Percentiles rank a stretch among this genome's conserved stretches.
Conservation (phyloP, 2,329 filamentous ascomycete genomes). For the Claviceps quebecensis region DNA sequence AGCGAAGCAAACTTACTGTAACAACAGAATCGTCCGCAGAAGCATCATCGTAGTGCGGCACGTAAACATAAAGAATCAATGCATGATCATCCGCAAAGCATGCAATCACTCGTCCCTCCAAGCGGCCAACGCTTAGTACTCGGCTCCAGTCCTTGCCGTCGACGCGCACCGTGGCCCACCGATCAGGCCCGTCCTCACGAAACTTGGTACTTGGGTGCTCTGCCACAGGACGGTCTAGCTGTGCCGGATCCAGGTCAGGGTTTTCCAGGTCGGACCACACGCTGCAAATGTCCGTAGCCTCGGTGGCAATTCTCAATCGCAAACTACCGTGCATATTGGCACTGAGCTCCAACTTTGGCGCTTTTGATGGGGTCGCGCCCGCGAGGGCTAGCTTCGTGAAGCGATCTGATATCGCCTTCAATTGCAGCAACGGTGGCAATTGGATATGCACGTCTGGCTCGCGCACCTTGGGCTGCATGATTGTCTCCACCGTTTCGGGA, state of each 20-base stretch:
- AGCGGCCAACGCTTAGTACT: conserved; percentile 79
- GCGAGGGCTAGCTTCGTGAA: conserved; percentile 73
- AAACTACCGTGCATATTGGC: conserved; percentile 92
- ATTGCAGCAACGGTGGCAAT: conserved; percentile 70
- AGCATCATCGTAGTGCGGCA: conserved; percentile 55
- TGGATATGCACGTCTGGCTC: conserved; percentile 92
- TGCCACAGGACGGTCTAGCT: conserved; percentile 56
- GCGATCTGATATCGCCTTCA: conserved; percentile 88
- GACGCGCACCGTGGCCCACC: conserved; percentile 80
- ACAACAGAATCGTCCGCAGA: conserved; percentile 57
- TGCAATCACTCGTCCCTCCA: conserved; percentile 85
- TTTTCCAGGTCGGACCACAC: conserved; percentile 79
- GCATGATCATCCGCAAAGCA: conserved; percentile 75
- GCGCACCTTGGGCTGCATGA: conserved; percentile 81
- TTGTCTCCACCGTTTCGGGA: conserved; percentile 70
- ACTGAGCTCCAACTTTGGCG: conserved; percentile 66
- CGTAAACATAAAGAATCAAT: conserved; percentile 70
- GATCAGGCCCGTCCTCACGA: conserved; percentile 60
- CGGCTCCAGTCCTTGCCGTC: conserved; percentile 90
- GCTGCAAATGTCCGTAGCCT: conserved; percentile 72
- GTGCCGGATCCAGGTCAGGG: conserved; percentile 68
- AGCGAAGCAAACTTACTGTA: conserved; percentile 39
- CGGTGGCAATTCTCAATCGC: conserved; percentile 65
- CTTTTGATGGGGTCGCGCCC: conserved; percentile 23
- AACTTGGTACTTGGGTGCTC: conserved; percentile 75